Percentiles rank a stretch among this genome's conserved stretches.
Evolutionary conservation across 164 flowering plant genomes (phyloP).

Genomic region (Piper betle): DNA sequence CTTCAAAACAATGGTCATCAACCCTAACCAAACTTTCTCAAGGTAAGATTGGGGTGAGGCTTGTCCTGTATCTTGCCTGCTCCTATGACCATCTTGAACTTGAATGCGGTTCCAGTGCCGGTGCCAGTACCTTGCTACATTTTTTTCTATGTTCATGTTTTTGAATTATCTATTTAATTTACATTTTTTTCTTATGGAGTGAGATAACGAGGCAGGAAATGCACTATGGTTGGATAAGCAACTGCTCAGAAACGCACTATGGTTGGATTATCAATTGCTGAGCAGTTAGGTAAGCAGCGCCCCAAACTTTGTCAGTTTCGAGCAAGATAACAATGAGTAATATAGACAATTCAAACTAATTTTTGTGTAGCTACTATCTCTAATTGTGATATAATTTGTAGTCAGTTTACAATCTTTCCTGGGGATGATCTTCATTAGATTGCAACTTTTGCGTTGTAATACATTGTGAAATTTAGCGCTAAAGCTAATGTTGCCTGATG

Average conservation of each 20-base stretch:
- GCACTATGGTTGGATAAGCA: slow-evolving; percentile 76
- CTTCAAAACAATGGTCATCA: slow-evolving; percentile 92
- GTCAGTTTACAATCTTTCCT: too few species aligned
- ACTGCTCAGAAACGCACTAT: too few species aligned
- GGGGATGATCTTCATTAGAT: too few species aligned
- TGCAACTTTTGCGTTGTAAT: too few species aligned
- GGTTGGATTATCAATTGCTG: slow-evolving; percentile 9
- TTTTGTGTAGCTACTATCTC: too few species aligned
- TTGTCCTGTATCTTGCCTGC: too few species aligned
- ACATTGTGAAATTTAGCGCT: too few species aligned
- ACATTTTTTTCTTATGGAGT: slow-evolving; percentile 31
- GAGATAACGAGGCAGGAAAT: slow-evolving; percentile 75
- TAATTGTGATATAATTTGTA: too few species aligned
- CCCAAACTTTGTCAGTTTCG: too few species aligned
- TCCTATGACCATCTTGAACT: not conserved
- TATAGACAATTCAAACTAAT: too few species aligned
- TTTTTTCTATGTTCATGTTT: not conserved
- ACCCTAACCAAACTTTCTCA: slow-evolving; percentile 84
- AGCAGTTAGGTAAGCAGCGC: not conserved
- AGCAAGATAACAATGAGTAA: too few species aligned
- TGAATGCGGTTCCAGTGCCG: not conserved
- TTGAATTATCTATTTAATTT: not conserved
- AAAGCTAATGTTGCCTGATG: too few species aligned
- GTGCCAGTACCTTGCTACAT: not conserved
- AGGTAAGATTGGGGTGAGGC: slow-evolving; percentile 56